These are phyloP conservation scores for Clavispora phyllophila DNA, from an alignment of 805 yeast species.

Conservation along the genomic window DNA sequence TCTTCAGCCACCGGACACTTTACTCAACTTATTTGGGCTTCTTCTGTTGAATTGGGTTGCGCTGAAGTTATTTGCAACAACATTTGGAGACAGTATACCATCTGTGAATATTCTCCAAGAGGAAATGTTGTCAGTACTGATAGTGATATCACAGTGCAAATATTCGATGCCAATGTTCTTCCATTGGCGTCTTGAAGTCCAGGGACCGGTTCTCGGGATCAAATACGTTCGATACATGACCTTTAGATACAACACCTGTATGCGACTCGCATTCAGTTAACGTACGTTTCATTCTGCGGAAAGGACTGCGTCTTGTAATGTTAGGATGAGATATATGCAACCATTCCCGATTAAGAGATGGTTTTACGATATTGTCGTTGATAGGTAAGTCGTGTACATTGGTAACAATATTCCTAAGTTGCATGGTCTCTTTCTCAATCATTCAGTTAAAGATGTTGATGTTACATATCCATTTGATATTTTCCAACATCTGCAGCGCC, in stretches of 20 bases:
- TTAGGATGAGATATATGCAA: too few relatives aligned
- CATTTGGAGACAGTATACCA: constrained; percentile 55
- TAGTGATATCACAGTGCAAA: constrained; percentile 25
- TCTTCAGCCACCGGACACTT: constrained; percentile 66
- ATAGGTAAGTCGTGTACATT: too few relatives aligned
- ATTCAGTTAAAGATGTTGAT: too few relatives aligned
- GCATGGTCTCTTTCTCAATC: too few relatives aligned
- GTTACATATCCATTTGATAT: too few relatives aligned
- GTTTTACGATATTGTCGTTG: too few relatives aligned
- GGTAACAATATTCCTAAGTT: too few relatives aligned
- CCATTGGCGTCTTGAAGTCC: constrained; percentile 13
- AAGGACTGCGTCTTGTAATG: too few relatives aligned
- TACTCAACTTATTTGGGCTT: constrained; percentile 72
- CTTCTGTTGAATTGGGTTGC: constrained; percentile 61
- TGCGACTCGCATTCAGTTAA: neutral
- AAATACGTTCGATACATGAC: neutral
- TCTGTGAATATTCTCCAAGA: constrained; percentile 59
- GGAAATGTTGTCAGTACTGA: constrained; percentile 47
- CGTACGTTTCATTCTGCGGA: too few relatives aligned
- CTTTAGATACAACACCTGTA: neutral
- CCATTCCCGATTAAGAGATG: too few relatives aligned
- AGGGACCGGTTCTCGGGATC: neutral
- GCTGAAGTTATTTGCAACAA: constrained; percentile 46
- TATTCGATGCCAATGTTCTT: constrained; percentile 42
- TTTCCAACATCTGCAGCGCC: neutral